phyloP scores from a whole-genome alignment of 2,329 filamentous ascomycete genomes.

The Botryotinia narcissicola region DNA sequence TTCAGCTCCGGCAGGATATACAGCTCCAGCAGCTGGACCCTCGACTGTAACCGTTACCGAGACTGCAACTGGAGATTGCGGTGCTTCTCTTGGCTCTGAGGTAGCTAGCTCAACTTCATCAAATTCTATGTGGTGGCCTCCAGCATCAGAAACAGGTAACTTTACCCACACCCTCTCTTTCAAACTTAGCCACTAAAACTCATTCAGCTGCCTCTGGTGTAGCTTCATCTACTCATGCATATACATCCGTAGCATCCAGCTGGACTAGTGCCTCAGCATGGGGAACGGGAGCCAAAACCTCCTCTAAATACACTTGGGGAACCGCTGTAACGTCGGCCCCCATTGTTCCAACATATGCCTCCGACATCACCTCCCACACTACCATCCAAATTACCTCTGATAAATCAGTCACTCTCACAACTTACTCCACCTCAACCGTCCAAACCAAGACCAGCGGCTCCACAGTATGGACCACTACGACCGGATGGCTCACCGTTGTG shows the following conservation, averaged over 20 bases:
- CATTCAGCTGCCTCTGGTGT: neutral
- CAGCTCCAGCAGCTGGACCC: neutral
- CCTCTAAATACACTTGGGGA: slow-evolving; percentile 2
- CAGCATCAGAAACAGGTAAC: slow-evolving; percentile 6
- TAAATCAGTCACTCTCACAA: neutral
- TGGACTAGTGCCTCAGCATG: neutral
- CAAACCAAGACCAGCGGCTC: neutral
- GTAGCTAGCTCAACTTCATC: neutral
- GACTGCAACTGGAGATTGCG: slow-evolving; percentile 2
- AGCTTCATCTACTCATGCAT: neutral
- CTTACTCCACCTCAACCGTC: neutral
- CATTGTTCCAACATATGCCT: neutral
- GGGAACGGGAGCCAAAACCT: neutral
- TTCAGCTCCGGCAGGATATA: neutral
- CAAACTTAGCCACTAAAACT: neutral
- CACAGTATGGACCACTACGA: slow-evolving; percentile 11
- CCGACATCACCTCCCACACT: neutral
- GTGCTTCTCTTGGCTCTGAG: neutral
- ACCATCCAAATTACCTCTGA: neutral
- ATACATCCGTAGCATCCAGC: neutral
- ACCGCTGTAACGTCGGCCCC: neutral
- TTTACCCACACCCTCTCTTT: neutral
- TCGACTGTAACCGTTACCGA: slow-evolving; percentile 8
- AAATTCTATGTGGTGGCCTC: neutral
- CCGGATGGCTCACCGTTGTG: slow-evolving; percentile 3